Evolutionary conservation across 2,329 filamentous ascomycete species (phyloP), one percentile per base, ranked within the genome.

Genomic region (Epichloe hybrida): DNA sequence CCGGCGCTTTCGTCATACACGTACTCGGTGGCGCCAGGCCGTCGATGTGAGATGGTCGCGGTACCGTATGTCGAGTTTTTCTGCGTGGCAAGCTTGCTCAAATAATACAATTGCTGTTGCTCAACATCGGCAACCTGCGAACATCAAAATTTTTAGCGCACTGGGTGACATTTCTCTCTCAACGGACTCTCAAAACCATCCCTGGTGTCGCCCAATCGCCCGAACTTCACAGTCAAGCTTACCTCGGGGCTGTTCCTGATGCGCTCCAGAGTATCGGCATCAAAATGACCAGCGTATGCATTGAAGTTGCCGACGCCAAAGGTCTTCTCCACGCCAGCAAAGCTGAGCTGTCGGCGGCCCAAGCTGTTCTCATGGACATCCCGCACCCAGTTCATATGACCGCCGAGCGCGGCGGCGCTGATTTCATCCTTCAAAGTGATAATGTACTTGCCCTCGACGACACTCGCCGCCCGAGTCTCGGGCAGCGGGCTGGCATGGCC

Each of bases 231-330:
- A 31, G 9, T 3, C 27, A 40, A 36, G 6, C 54, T 65, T 59
- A 72, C 71, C 51, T 70, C 65, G 20, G 66, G 62, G 49, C 64
- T 67, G 39, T 59, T 61, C 50, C 65, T 62, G 44, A 75, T 68
- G 52, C 59, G 55, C 54, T 67, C 62, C 45, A 75, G 56, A 23
- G 70, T 71, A n/a, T 62, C 64, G 0, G 59, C 58, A 39, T 70
- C 69, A 51, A 75, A 70, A 46, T 67, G 57, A 37, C 69, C 70
- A 39, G 69, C 65, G 55, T 74, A 75, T 13, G 65, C 72, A 53
- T 68, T 62, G 41, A 65, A 66, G 46, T 46, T 59, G 20, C 58
- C 57, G 59, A 63, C 69, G 54, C 51, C 58, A 56, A 58, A 66
- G 46, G 55, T 59, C 54, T 62, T 61, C 12, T 62, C 57, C 6